These are phyloP conservation scores for Tetragonia tetragonoides DNA, from an alignment of 148 eudicot species.

Conservation along the genomic window DNA sequence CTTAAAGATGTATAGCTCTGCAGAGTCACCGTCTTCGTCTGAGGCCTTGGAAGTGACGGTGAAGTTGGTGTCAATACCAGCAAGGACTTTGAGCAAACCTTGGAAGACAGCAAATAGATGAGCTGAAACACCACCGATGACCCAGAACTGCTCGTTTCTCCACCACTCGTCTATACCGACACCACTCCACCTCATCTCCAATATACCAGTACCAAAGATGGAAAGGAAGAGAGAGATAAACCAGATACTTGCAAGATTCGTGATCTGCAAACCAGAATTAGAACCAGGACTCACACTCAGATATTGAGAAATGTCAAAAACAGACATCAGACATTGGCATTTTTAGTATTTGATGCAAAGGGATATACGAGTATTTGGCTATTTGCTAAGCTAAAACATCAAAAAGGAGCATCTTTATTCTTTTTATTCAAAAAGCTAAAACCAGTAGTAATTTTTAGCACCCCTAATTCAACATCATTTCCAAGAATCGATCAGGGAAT, in stretches of 20 bases:
- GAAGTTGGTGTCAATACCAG: conserved; percentile 75
- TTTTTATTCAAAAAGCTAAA: too few species aligned
- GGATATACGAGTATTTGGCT: too few species aligned
- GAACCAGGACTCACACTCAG: neutral
- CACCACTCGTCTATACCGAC: conserved; percentile 79
- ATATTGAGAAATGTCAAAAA: neutral
- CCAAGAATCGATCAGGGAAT: too few species aligned
- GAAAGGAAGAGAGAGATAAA: conserved; percentile 64
- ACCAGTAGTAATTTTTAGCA: too few species aligned
- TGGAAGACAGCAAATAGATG: conserved; percentile 77
- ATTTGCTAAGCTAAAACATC: too few species aligned
- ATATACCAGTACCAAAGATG: conserved; percentile 67
- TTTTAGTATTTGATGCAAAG: neutral
- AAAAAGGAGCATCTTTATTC: too few species aligned
- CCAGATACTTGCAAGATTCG: conserved; percentile 72
- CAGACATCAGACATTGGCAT: neutral
- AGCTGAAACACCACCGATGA: conserved; percentile 75
- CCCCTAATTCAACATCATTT: too few species aligned
- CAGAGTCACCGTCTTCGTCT: conserved; percentile 70
- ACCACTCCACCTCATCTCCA: conserved; percentile 85
- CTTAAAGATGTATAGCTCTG: conserved; percentile 77
- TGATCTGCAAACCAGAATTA: conserved; percentile 46
- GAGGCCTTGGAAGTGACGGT: conserved; percentile 76
- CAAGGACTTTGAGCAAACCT: conserved; percentile 72
- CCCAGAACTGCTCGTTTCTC: conserved; percentile 93